phyloP scores from a whole-genome alignment of 2,329 filamentous ascomycete genomes.

The Incumbomyces lentus region DNA sequence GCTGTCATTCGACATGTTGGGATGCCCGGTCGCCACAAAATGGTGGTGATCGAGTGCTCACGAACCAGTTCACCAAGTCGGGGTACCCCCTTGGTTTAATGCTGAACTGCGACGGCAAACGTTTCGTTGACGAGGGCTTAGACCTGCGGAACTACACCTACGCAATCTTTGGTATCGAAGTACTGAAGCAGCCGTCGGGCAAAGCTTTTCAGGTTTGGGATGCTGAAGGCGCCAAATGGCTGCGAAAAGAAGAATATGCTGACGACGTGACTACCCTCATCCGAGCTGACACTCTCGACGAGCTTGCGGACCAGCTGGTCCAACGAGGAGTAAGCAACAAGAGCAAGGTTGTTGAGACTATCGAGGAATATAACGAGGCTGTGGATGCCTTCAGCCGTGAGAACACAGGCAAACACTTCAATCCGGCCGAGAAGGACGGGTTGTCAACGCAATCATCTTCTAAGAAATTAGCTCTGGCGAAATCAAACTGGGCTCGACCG shows the following conservation, averaged over 20 bases:
- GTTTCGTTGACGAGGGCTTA: constrained; percentile 58
- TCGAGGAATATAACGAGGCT: constrained; percentile 49
- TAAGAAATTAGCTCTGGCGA: constrained; percentile 39
- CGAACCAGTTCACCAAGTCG: constrained; percentile 59
- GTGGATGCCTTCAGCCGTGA: constrained; percentile 39
- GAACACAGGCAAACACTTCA: constrained; percentile 39
- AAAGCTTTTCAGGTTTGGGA: constrained; percentile 59
- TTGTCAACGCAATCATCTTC: constrained; percentile 48
- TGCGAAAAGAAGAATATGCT: constrained; percentile 53
- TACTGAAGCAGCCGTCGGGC: constrained; percentile 48
- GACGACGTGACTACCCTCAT: constrained; percentile 47
- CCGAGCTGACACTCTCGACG: constrained; percentile 40
- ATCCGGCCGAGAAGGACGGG: constrained; percentile 52
- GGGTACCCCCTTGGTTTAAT: constrained; percentile 59
- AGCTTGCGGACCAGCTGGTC: constrained; percentile 43
- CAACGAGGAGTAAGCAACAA: constrained; percentile 38
- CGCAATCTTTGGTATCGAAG: constrained; percentile 53
- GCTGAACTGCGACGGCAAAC: constrained; percentile 47
- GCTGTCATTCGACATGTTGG: constrained; percentile 57
- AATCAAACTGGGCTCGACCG: constrained; percentile 57
- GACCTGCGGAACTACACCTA: constrained; percentile 60
- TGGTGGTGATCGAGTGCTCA: constrained; percentile 46
- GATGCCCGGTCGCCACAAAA: constrained; percentile 50
- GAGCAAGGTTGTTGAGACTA: constrained; percentile 40
- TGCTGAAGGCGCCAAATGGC: constrained; percentile 38